Base-by-base conservation (phyloP, 202 grass and related monocot species). In the Cymbopogon flexuosus region DNA sequence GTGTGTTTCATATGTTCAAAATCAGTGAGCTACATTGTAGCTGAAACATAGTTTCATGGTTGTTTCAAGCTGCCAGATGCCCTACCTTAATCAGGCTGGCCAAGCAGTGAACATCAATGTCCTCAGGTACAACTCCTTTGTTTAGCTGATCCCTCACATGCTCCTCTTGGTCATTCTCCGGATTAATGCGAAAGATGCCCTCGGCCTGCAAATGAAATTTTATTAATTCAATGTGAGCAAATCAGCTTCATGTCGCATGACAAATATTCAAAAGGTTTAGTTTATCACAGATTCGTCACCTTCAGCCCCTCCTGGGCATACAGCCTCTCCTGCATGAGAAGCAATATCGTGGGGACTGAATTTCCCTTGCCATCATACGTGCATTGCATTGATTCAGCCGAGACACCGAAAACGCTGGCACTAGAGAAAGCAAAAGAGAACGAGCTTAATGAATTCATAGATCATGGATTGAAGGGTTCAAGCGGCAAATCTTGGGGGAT, bases 41-140 rank as follows among this genome's bases (percentile, higher is more conserved):
- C 37, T 46, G 19, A 37, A 22, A 23, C 35, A 27, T 27, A 24
- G 13, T 76, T 57, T 30, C 33, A 5, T 70, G 18, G 15, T 62
- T 68, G 6, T 73, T 51, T 41, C 41, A 47, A 47, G 54, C 62
- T 18, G 13, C 42, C 19, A 74, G 16, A 49, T 65, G 49, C 70
- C 90, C 88, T 86, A 97, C 95, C 95, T 97, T 97, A 76, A 94
- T 97, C 62, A 97, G 81, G 72, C 90, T 91, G 60, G 95, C 92
- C 18, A 97, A 88, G 45, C 92, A 97, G 79, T 97, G 95, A 15
- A 91, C 95, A 63, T 93, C 95, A 41, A 97, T 97, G 64, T 94
- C 86, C 43, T 91, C 86, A 12, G 88, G 94, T 69, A 97, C 90
- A 57, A 86, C n/a, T 46, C 94, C 94, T 79, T 67, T 89, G 74